phyloP scores from a whole-genome alignment of 768 basidiomycete species.

The Lactarius trivialis region DNA sequence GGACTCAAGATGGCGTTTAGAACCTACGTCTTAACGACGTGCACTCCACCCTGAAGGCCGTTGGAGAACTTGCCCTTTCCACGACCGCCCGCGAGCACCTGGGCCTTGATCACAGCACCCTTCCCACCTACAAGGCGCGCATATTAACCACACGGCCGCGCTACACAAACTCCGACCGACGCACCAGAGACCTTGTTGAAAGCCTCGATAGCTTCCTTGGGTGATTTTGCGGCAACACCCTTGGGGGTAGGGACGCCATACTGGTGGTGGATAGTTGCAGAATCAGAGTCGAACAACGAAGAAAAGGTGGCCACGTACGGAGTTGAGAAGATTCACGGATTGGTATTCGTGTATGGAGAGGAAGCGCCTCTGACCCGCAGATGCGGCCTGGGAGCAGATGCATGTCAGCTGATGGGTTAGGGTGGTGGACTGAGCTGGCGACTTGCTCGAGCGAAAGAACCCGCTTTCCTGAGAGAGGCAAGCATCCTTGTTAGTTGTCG shows the following conservation, averaged over 20 bases:
- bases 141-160: not conserved
- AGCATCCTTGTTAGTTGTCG: constrained; percentile 48
- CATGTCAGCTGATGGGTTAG: constrained; percentile 18
- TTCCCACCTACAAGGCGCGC: constrained; percentile 47
- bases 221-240: constrained; percentile 78
- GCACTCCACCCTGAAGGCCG: constrained; percentile 96
- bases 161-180: not conserved
- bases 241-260: constrained; percentile 95
- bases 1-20: not conserved
- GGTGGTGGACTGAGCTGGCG: constrained; percentile 5
- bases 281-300: not conserved
- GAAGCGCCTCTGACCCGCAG: constrained; percentile 81
- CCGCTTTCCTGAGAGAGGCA: constrained; percentile 56
- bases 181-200: constrained; percentile 80
- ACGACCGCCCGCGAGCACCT: constrained; percentile 96
- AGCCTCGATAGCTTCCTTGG: constrained; percentile 83
- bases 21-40: constrained; percentile 77
- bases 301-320: constrained; percentile 44
- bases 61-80: constrained; percentile 97
- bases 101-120: constrained; percentile 93
- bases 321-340: constrained; percentile 89
- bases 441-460: constrained; percentile 57
- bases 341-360: constrained; percentile 99
- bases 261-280: constrained; percentile 36
- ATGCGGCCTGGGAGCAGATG: constrained; percentile 42